Evolutionary conservation across 169 alveolate genomes (phyloP).

Genomic region (Plasmodium vinckei): DNA sequence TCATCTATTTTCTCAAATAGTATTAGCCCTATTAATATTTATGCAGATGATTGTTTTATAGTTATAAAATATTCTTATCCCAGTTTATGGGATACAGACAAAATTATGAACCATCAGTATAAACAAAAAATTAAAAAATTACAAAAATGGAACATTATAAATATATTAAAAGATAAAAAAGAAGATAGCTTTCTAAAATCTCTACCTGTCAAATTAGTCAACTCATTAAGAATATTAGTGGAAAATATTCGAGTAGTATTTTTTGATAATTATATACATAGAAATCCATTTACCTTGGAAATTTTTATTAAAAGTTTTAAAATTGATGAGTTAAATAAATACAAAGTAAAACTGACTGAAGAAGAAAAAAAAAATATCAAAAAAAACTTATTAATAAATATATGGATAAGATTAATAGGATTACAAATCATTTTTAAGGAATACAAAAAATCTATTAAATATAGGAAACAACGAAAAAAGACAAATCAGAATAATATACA

Average conservation of each 20-base stretch:
- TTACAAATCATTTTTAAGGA: slow-evolving; percentile 71
- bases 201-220: slow-evolving; percentile 82
- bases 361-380: slow-evolving; percentile 77
- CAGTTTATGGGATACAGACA: slow-evolving; percentile 79
- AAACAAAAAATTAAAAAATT: slow-evolving; percentile 35
- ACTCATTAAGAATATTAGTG: slow-evolving; percentile 82
- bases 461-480: slow-evolving; percentile 32
- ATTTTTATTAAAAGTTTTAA: slow-evolving; percentile 66
- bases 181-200: slow-evolving; percentile 81
- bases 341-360: slow-evolving; percentile 54
- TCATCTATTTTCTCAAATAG: slow-evolving; percentile 79
- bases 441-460: slow-evolving; percentile 28
- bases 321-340: slow-evolving; percentile 66
- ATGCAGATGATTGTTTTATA: slow-evolving; percentile 79
- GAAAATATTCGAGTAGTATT: slow-evolving; percentile 81
- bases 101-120: slow-evolving; percentile 26
- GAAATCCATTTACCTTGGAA: slow-evolving; percentile 85
- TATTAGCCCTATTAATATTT: slow-evolving; percentile 77
- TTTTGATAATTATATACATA: slow-evolving; percentile 85
- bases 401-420: slow-evolving; percentile 81
- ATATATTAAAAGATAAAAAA: slow-evolving; percentile 74
- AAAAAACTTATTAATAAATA: slow-evolving; percentile 70
- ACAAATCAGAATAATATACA: neutral
- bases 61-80: slow-evolving; percentile 82
- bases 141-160: slow-evolving; percentile 61